Evolutionary conservation across 208 protist genomes (phyloP), one percentile per base, ranked within the genome.

Genomic region (Trypanosoma scelopori): DNA sequence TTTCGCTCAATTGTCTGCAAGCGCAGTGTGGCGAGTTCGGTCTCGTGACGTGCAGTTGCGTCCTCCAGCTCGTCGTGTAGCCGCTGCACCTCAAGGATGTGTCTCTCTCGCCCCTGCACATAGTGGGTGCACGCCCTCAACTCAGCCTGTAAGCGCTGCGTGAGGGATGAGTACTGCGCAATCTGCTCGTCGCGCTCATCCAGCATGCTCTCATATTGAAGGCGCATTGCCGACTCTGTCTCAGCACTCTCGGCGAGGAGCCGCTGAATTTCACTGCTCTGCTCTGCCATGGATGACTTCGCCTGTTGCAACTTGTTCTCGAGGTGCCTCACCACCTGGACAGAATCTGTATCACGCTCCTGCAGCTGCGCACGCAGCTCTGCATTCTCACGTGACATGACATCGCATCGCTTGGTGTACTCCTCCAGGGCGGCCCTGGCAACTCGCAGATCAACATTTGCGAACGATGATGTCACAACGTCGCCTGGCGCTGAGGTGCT

Each of bases 1-100:
- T 94, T 94, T 16, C 88, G 80, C 61, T 94, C 88, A 12, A 94
- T 73, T 28, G 82, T 88, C 58, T 91, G 80, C 61, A 91, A 91
- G 51, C 84, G 82, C 62, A 94, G 71, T 18, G 77, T 78, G 23
- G 77, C 66, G 48, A 91, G 32, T 64, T 91, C 84, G 52, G 76
- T 74, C 62, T 91, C 83, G 46, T 94, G 88, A 42, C 47, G 59
- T 28, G 64, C 59, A 15, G 63, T 67, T 47, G 82, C 71, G 47
- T 90, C 78, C 48, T 87, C 78, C 18, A 94, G 64, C 59, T 78
- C 59, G 42, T 84, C 70, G 7, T 87, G 82, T 22, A 94, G 74
- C 53, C 82, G 70, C 73, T 89, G 69, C 46, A 91, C 74, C 64
- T 91, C 83, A 68, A 78, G 35, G 28, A 55, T 65, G 65, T 89